Evolutionary conservation across 352 stramenopile species (phyloP), one percentile per base, ranked within the genome.

Genomic region (Pythium folliculosum): DNA sequence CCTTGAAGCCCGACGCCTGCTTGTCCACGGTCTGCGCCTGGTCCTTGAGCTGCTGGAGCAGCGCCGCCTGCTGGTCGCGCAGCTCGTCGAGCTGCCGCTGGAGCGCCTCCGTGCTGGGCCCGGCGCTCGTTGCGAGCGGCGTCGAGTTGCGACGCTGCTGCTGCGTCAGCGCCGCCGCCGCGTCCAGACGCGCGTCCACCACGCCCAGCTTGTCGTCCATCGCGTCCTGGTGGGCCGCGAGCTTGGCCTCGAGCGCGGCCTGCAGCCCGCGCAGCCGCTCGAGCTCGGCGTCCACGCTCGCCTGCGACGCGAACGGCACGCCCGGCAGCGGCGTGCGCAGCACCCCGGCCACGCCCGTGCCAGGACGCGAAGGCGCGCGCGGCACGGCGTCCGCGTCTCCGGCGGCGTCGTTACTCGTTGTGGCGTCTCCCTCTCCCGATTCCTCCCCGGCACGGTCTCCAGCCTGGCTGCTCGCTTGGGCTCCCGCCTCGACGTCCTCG

Each of bases 21-120:
- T 84, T 83, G 43, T 86, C 76, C 8, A 82, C 56, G 12, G 65
- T 38, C 22, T 75, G 63, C 12, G 77, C 67, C 6, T 91, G 78
- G 9, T 85, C 69, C 21, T 76, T 74, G 22, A 89, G 68, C 48
- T 78, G 76, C 47, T 81, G 64, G 1, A 73, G 50, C 17, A 85
- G 73, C 1, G 67, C 50, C 12, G 78, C 71, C 35, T 91, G 80
- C 13, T 78, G 69, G 27, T 67, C 60, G 35, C 77, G 77, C 16
- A 89, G 64, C 21, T 78, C 79, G 38, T 83, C 80, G 27, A 91
- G 52, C 19, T 84, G 75, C 14, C 80, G 76, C 66, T 84, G 70
- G n/a, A 91, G 66, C 19, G 45, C 23, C 27, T 75, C 69, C 1
- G 43, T 60, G 22, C 50, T 71, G 3, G 35, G 49, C 0, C 40